Base-by-base conservation (phyloP, 345 rosid genomes). In the Populus simonii region DNA sequence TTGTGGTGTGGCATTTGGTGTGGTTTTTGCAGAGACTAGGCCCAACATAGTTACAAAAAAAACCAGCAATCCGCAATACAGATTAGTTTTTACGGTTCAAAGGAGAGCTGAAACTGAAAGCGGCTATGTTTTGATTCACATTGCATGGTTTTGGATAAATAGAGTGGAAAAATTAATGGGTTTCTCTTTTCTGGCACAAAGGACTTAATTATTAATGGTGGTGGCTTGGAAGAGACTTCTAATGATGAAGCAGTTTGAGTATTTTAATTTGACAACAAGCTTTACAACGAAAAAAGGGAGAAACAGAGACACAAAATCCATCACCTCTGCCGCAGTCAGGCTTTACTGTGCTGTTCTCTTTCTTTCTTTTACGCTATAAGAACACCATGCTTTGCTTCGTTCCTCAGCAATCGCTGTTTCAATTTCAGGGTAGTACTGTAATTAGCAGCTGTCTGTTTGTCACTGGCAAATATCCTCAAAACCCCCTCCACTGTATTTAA, bases 201-300 rank as follows among this genome's bases (percentile, higher is more conserved):
- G 16, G 29, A 29, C 31, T 61, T 74, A 38, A 17, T 66, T 70
- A 61, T 78, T 83, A 65, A 38, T 67, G 74, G 66, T 25, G 75
- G 85, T 84, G 27, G 87, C 88, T 81, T 83, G 86, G 79, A 89
- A 83, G 83, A 86, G 78, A 80, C 83, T 86, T 68, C 81, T 80
- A 53, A 82, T 78, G 79, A 82, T 83, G 72, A 84, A 78, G 74
- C 86, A 76, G 61, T 86, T 79, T 1, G 86, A 86, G 75, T 84
- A 79, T 80, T 87, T 89, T 47, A 86, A 76, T 76, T 87, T 84
- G 72, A 89, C 69, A 41, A 86, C 84, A 15, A 87, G 62, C 62
- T 87, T 89, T 57, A 87, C 75, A 76, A 87, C 80, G 81, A 89
- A 89, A 82, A 89, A 89, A 11, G 92, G 90, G 17, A 85, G 66